A percentile compares a stretch with the other conserved stretches of the same genome.
Evolutionary conservation across 202 grass and related monocot species (phyloP).

Genomic region (Alloteropsis angusta): DNA sequence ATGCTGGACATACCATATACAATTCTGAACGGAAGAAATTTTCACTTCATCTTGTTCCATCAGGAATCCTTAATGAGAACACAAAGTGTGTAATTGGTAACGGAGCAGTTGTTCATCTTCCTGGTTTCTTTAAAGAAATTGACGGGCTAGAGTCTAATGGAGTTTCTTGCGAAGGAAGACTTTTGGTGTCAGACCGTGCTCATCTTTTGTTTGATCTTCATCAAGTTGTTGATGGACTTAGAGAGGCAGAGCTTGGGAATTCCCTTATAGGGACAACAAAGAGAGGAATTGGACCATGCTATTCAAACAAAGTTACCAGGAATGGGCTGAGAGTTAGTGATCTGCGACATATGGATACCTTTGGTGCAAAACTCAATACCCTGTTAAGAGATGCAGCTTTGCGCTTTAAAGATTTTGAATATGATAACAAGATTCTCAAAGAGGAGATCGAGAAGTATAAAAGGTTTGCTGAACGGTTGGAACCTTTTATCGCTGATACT

Average conservation of each 20-base stretch:
- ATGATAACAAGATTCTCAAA: conserved; percentile 51
- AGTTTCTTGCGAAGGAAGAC: conserved; percentile 59
- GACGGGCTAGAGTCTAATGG: conserved; percentile 68
- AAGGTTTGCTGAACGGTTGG: conserved; percentile 54
- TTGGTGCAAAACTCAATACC: conserved; percentile 63
- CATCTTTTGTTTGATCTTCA: conserved; percentile 96
- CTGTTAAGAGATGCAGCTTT: conserved; percentile 59
- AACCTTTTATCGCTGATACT: conserved; percentile 69
- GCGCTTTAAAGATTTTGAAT: conserved; percentile 69
- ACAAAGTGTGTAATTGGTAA: conserved; percentile 81
- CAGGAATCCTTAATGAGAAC: conserved; percentile 82
- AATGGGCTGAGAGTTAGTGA: conserved; percentile 80
- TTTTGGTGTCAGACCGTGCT: conserved; percentile 76
- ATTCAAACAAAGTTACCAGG: conserved; percentile 71
- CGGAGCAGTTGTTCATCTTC: conserved; percentile 82
- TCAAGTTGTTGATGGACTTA: conserved; percentile 77
- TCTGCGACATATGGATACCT: conserved; percentile 74
- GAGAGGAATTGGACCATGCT: conserved; percentile 82
- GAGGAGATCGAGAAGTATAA: conserved; percentile 79
- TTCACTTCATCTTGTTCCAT: conserved; percentile 81
- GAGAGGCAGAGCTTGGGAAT: conserved; percentile 65
- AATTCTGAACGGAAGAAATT: conserved; percentile 93
- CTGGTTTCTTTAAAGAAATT: conserved; percentile 84
- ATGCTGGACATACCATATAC: conserved; percentile 95
- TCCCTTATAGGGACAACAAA: conserved; percentile 85